phyloP scores from a whole-genome alignment of 371 early-diverging fungal species.

The Nematocida sp. region DNA sequence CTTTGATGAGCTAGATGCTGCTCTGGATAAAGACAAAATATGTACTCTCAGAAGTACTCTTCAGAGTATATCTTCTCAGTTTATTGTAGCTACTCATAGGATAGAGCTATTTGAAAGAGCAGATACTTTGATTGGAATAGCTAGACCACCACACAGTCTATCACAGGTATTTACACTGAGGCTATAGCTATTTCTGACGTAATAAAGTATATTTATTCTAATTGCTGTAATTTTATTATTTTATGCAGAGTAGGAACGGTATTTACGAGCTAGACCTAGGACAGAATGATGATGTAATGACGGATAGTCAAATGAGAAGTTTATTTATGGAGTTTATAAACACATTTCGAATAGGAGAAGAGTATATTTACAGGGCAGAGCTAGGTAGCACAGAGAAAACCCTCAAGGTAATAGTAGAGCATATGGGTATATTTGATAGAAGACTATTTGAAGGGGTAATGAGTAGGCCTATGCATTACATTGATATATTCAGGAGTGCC shows the following conservation, averaged over 20 bases:
- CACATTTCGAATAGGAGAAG: slow-evolving; percentile 49
- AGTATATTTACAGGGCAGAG: slow-evolving; percentile 45
- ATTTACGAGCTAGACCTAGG: slow-evolving; percentile 40
- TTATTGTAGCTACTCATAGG: slow-evolving; percentile 94
- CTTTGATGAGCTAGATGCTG: slow-evolving; percentile 97
- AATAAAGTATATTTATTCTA: not conserved
- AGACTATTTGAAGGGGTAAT: slow-evolving; percentile 31
- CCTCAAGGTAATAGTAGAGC: slow-evolving; percentile 34
- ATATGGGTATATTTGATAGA: slow-evolving; percentile 43
- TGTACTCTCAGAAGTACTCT: slow-evolving; percentile 79
- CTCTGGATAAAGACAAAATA: slow-evolving; percentile 91
- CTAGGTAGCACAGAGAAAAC: slow-evolving; percentile 9
- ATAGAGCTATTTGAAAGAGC: slow-evolving; percentile 82
- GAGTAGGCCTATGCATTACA: slow-evolving; percentile 31
- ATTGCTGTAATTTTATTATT: not conserved
- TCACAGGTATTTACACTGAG: slow-evolving; percentile 43
- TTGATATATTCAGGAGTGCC: slow-evolving; percentile 29
- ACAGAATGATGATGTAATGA: slow-evolving; percentile 13
- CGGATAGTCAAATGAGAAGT: slow-evolving; percentile 34
- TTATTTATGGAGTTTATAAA: slow-evolving; percentile 29
- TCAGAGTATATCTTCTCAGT: slow-evolving; percentile 70
- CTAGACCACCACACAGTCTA: slow-evolving; percentile 63
- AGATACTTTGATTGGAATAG: slow-evolving; percentile 87
- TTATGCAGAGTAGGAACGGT: slow-evolving; percentile 11
- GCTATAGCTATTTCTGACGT: not conserved